Evolutionary conservation across 768 basidiomycete species (phyloP).

Genomic region (Collybiopsis luxurians): DNA sequence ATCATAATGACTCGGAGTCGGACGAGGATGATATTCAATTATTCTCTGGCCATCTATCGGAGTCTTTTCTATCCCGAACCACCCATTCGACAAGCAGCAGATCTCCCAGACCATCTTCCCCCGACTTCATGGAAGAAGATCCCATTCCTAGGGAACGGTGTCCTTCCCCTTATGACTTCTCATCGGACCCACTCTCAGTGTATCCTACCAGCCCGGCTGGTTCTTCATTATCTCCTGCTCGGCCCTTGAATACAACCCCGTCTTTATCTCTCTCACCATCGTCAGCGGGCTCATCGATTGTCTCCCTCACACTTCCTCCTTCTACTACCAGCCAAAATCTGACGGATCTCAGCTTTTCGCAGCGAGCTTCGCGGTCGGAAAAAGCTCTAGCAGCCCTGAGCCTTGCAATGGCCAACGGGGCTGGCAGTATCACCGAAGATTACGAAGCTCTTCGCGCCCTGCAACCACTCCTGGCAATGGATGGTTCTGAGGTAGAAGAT

Average conservation of each 20-base stretch:
- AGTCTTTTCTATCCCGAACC: slow-evolving; percentile 14
- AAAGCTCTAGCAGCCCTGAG: slow-evolving; percentile 59
- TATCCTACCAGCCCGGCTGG: slow-evolving; percentile 12
- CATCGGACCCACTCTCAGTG: slow-evolving; percentile 31
- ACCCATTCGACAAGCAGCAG: slow-evolving; percentile 13
- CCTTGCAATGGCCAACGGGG: slow-evolving; percentile 63
- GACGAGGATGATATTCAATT: slow-evolving; percentile 59
- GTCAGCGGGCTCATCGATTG: slow-evolving; percentile 37
- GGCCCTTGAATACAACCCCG: slow-evolving; percentile 21
- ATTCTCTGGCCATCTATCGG: slow-evolving; percentile 37
- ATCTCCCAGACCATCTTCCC: slow-evolving; percentile 36
- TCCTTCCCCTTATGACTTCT: slow-evolving; percentile 26
- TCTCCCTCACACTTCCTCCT: slow-evolving; percentile 30
- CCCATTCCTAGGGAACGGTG: slow-evolving; percentile 18
- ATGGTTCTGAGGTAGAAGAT: slow-evolving; percentile 52
- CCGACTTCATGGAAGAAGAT: slow-evolving; percentile 42
- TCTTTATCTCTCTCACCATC: slow-evolving; percentile 33
- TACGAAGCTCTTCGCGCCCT: slow-evolving; percentile 46
- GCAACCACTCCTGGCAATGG: slow-evolving; percentile 27
- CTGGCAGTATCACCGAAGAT: slow-evolving; percentile 51
- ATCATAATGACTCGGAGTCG: slow-evolving; percentile 25
- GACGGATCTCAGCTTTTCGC: slow-evolving; percentile 15
- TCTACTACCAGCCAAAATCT: slow-evolving; percentile 5
- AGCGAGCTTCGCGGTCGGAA: slow-evolving; percentile 43
- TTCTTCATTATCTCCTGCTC: slow-evolving; percentile 7